Conservation (phyloP, 768 basidiomycete genomes). For the Amanita molliuscula region DNA sequence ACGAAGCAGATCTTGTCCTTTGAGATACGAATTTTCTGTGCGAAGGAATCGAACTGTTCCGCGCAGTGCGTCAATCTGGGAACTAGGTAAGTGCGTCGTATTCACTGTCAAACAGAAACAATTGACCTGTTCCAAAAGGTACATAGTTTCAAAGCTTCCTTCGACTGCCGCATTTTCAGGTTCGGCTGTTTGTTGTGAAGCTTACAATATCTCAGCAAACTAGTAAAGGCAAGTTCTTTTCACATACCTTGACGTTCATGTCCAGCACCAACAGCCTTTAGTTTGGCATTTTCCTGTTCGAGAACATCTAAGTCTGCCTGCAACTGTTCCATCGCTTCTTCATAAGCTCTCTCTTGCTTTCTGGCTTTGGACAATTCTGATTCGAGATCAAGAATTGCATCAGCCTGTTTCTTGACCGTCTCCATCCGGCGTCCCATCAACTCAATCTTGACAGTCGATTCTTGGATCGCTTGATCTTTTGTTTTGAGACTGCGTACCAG, state of each 20-base stretch:
- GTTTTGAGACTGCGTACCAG: conserved; percentile 74
- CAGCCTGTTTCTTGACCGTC: conserved; percentile 82
- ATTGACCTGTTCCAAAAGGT: conserved; percentile 77
- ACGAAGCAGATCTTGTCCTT: conserved; percentile 80
- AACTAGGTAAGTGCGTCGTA: conserved; percentile 1
- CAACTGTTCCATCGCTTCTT: conserved; percentile 89
- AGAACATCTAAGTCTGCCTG: conserved; percentile 80
- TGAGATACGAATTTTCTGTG: conserved; percentile 87
- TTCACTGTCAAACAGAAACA: neutral
- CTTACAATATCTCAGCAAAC: conserved; percentile 18
- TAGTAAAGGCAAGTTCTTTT: neutral
- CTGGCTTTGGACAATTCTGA: conserved; percentile 66
- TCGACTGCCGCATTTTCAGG: conserved; percentile 60
- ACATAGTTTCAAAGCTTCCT: conserved; percentile 77
- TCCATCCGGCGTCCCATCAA: conserved; percentile 92
- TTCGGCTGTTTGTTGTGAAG: conserved; percentile 37
- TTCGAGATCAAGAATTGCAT: conserved; percentile 75
- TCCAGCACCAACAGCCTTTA: conserved; percentile 58
- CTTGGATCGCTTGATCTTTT: conserved; percentile 89
- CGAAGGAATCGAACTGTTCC: conserved; percentile 89
- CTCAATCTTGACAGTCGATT: conserved; percentile 85
- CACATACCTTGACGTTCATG: conserved; percentile 63
- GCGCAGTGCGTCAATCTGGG: conserved; percentile 81
- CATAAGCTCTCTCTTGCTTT: conserved; percentile 84
- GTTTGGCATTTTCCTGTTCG: conserved; percentile 80